Conservation (phyloP, 257 asterid genomes). For the Ophiorrhiza pumila region DNA sequence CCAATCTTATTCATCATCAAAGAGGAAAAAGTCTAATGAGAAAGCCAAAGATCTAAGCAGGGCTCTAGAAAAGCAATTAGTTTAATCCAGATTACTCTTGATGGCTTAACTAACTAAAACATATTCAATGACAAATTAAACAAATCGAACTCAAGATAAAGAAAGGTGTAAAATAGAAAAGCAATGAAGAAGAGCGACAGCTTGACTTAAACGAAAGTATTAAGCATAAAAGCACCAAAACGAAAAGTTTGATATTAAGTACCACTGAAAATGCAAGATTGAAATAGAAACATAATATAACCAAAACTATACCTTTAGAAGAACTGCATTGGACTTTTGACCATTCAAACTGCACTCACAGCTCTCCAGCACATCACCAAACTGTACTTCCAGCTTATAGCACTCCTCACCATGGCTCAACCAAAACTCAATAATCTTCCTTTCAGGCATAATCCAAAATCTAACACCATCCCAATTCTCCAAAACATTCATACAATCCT, state of each 20-base stretch:
- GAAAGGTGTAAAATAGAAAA: not conserved
- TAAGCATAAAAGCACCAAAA: not conserved
- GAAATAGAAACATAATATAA: not conserved
- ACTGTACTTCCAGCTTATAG: constrained; percentile 71
- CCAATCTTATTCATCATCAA: not conserved
- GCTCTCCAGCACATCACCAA: constrained; percentile 64
- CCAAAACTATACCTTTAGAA: constrained; percentile 50
- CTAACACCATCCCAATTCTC: constrained; percentile 58
- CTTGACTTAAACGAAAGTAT: not conserved
- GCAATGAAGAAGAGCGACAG: not conserved
- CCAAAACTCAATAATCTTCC: constrained; percentile 50
- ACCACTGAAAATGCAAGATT: not conserved
- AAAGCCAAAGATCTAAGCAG: not conserved
- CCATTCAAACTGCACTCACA: constrained; percentile 39
- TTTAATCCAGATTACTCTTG: not conserved
- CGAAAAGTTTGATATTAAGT: not conserved
- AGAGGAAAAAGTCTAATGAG: not conserved
- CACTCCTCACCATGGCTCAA: constrained; percentile 36
- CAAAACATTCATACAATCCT: constrained; percentile 49
- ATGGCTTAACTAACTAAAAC: not conserved
- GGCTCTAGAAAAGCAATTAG: not conserved
- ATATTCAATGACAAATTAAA: not conserved
- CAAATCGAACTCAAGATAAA: not conserved
- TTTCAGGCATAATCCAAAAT: constrained; percentile 81
- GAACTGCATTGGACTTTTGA: constrained; percentile 40